These are phyloP conservation scores for Pseudozyma sp. DNA, from an alignment of 1,284 basidiomycete genomes.

Conservation along the genomic window DNA sequence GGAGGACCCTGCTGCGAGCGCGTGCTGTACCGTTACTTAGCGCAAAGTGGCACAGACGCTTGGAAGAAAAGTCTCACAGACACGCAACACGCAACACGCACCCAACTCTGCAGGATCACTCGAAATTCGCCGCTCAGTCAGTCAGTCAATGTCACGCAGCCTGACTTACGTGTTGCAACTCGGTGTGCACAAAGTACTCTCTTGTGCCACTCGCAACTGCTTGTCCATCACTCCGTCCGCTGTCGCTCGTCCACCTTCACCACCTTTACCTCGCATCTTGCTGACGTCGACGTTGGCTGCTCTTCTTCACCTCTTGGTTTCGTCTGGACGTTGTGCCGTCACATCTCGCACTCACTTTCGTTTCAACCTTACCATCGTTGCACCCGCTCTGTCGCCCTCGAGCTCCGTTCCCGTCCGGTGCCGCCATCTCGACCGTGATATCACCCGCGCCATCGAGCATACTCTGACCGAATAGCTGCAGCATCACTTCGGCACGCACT, in stretches of 20 bases:
- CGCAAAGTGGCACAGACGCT: too few relatives aligned
- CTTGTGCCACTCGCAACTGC: too few relatives aligned
- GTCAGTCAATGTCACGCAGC: too few relatives aligned
- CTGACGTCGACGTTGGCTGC: not conserved
- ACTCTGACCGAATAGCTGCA: not conserved
- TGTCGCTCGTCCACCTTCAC: not conserved
- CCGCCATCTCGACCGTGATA: not conserved
- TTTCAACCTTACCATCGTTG: slow-evolving; percentile 11
- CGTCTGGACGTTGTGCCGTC: slow-evolving; percentile 24
- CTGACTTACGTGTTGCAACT: too few relatives aligned
- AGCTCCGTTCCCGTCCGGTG: not conserved
- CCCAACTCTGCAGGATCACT: too few relatives aligned
- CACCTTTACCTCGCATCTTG: not conserved
- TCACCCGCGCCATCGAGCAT: not conserved
- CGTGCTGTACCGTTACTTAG: too few relatives aligned
- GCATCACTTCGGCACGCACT: not conserved
- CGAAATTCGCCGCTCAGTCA: too few relatives aligned
- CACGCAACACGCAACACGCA: too few relatives aligned
- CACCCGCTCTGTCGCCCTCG: not conserved
- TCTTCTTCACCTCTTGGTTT: slow-evolving; percentile 8
- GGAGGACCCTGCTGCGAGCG: too few relatives aligned
- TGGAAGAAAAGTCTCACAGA: too few relatives aligned
- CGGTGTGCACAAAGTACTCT: too few relatives aligned
- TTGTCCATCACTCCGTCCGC: too few relatives aligned
- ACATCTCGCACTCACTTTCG: slow-evolving; percentile 13